Evolutionary conservation across 106 monocot species (phyloP), one percentile per base, ranked within the genome.

Genomic region (Apostasia shenzhenica): DNA sequence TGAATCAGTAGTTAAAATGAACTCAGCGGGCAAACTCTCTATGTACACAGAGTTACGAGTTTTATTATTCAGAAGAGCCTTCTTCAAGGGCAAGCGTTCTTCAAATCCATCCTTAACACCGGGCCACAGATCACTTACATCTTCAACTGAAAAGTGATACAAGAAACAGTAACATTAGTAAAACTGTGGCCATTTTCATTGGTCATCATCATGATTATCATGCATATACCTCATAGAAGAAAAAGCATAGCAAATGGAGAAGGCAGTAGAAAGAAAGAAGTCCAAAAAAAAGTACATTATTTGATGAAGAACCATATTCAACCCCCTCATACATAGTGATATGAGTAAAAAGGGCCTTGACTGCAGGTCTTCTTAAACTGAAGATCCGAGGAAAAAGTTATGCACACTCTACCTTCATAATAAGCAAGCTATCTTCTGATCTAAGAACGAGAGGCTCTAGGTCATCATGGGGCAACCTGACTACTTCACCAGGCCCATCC

Each of bases 121-220:
- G 14, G 90, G 87, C 97, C 97, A 99, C 76, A 93, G 80, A 66
- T 99, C 97, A 73, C 92, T 92, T 59, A 99, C 97, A 85, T 99
- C 97, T 77, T 99, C 97, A 38, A 99, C 97, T 93, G 81, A 65
- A 73, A 49, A 58, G 41, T 69, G 51, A 54, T 44, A 45, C 53
- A 74, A 59, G 14, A 76, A 57, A 67, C 37, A 47, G 11, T 39
- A 63, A 61, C 14, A 9, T 13, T 10, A 37, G 68, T 55, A n/a
- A 62, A 45, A 48, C 13, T 8, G 41, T 10, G 9, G 46, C 1
- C 62, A 60, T 62, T 5, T 7, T 26, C n/a, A 14, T 11, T 37
- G 48, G 48, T 7, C 26, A 12, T 65, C 65, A 65, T 63, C 65
- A 48, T 65, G 47, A 37, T 6, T 14, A 65, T 14, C 3, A 48